Base-by-base conservation (phyloP, 2,329 filamentous ascomycete genomes). In the Didymella arachidicola region DNA sequence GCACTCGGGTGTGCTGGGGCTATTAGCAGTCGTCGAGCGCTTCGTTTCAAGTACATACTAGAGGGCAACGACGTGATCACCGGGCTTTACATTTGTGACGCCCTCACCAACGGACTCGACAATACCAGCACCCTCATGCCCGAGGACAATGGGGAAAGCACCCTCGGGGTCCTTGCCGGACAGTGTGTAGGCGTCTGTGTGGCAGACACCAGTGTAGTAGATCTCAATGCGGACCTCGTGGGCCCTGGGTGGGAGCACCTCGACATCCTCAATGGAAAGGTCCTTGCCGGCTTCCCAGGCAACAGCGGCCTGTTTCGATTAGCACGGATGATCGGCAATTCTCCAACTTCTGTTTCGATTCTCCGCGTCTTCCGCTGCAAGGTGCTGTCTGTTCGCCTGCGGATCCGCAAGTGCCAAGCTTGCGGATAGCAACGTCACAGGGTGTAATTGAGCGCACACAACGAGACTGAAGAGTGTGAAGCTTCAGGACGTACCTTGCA, bases 181-280 rank as follows among this genome's bases (percentile, higher is more conserved):
- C 45, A 79, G 73, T 32, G 77, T 79, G 85, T 96, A 97, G 74
- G 95, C 77, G 71, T 79, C 77, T 77, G 94, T 99, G 83, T 99
- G 95, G 84, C 95, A 99, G 77, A 99, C 95, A 80, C 95, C 95
- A 53, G 95, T 99, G 84, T 97, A 96, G 84, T 94, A 89, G 78
- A 98, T 92, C 84, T 98, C 83, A 76, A 99, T 97, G 72, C 95
- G 92, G 76, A 99, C 95, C 83, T 99, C 95, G 81, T 96, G 87
- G 62, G 94, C 93, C 80, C 85, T 88, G 60, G 95, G 95, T 63
- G 94, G 90, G 52, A 85, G 87, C 66, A 99, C 95, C 82, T 98
- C 93, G 72, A 99, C 84, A 69, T 96, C 92, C 82, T 99, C 95
- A 69, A 98, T 86, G 72, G 84, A 87, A 66, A 99, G 86, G 68